These are phyloP conservation scores for Puccinia novopanici DNA, from an alignment of 1,284 basidiomycete genomes.

Conservation along the genomic window DNA sequence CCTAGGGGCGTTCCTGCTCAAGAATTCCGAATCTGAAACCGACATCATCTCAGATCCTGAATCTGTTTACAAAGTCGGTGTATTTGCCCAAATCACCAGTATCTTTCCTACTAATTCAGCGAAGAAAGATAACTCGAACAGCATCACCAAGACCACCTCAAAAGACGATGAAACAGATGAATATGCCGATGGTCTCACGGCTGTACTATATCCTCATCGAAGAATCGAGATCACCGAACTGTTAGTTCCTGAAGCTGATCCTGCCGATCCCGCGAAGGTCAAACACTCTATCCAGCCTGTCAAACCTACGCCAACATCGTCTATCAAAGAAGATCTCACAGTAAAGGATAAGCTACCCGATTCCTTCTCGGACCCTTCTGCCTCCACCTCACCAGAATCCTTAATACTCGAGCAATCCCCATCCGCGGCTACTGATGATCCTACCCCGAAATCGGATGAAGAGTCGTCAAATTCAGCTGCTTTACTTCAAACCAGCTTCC, in stretches of 20 bases:
- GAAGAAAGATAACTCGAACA: constrained; percentile 51
- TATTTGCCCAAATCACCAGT: constrained; percentile 96
- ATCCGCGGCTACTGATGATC: constrained; percentile 9
- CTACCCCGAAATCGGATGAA: constrained; percentile 20
- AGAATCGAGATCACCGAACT: constrained; percentile 88
- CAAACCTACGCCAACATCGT: constrained; percentile 26
- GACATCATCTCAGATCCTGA: constrained; percentile 87
- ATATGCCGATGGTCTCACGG: constrained; percentile 83
- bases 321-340: background rate
- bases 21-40: constrained; percentile 88
- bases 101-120: constrained; percentile 72
- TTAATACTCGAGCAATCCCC: constrained; percentile 19
- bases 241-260: constrained; percentile 57
- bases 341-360: constrained; percentile 44
- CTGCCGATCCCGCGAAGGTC: constrained; percentile 46
- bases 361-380: background rate
- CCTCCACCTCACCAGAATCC: constrained; percentile 1
- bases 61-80: constrained; percentile 89
- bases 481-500: constrained; percentile 81
- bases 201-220: constrained; percentile 91
- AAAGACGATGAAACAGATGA: constrained; percentile 57
- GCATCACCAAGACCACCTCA: constrained; percentile 61
- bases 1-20: constrained; percentile 93
- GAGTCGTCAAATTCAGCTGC: constrained; percentile 58
- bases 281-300: constrained; percentile 51